Conservation (phyloP, 176 grass and related monocot species). For the Oryza punctata region DNA sequence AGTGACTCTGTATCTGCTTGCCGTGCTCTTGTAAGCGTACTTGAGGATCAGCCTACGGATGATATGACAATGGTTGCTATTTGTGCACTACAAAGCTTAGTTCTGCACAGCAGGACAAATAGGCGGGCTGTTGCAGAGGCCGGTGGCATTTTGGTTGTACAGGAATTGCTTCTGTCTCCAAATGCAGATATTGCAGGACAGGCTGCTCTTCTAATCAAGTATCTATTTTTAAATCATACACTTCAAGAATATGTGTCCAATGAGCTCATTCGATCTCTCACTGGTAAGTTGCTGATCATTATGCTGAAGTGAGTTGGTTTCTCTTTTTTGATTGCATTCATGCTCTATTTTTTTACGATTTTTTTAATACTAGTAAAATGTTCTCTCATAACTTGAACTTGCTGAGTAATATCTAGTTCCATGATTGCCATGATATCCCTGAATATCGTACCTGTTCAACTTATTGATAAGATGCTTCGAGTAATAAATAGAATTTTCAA, state of each 20-base stretch:
- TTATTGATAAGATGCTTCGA: conserved; percentile 15
- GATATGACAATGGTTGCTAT: conserved; percentile 97
- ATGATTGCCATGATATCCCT: conserved; percentile 5
- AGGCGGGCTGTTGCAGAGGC: conserved; percentile 86
- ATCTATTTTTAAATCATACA: conserved; percentile 96
- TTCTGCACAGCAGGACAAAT: conserved; percentile 99
- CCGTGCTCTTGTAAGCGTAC: conserved; percentile 79
- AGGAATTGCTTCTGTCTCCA: conserved; percentile 82
- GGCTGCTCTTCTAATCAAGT: conserved; percentile 81
- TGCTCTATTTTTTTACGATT: conserved; percentile 1
- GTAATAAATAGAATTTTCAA: conserved; percentile 17
- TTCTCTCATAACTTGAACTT: neutral
- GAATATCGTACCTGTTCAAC: conserved; percentile 7
- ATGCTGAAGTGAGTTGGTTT: neutral
- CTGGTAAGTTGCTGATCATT: conserved; percentile 54
- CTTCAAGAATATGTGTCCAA: conserved; percentile 99
- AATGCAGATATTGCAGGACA: conserved; percentile 86
- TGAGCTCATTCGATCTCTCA: conserved; percentile 93
- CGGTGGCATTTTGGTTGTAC: conserved; percentile 89
- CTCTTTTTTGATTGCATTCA: conserved; percentile 18
- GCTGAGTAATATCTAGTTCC: neutral
- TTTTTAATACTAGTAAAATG: conserved; percentile 7
- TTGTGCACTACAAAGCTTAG: conserved; percentile 91
- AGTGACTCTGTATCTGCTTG: conserved; percentile 87
- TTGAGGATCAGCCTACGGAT: conserved; percentile 91